These are phyloP conservation scores for Plasmopara viticola DNA, from an alignment of 352 stramenopile genomes.

Conservation along the genomic window DNA sequence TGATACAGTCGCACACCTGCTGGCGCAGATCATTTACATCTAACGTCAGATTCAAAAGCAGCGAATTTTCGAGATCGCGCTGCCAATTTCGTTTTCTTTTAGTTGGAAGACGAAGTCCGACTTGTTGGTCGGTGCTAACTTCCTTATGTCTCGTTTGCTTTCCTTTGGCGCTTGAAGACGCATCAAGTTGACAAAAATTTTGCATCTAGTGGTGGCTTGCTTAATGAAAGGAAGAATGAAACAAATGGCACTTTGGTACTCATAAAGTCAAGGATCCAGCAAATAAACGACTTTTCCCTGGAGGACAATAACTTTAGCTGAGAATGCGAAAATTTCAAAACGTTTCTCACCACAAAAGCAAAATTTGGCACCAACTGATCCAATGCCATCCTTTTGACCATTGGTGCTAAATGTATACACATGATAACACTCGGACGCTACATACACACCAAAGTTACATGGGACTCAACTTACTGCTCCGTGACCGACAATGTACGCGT, in stretches of 20 bases:
- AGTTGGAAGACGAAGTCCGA: not conserved
- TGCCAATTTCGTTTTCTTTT: constrained; percentile 1
- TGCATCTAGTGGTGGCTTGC: not conserved
- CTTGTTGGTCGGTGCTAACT: not conserved
- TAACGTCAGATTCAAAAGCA: constrained; percentile 22
- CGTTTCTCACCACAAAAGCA: too few species aligned
- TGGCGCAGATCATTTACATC: constrained; percentile 25
- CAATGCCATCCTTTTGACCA: too few species aligned
- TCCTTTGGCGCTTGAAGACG: not conserved
- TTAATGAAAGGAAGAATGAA: not conserved
- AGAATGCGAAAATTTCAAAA: too few species aligned
- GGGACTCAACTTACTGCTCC: constrained; percentile 9
- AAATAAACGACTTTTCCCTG: too few species aligned
- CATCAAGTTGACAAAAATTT: not conserved
- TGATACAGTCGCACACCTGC: constrained; percentile 23
- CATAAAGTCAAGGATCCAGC: not conserved
- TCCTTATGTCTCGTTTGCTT: not conserved
- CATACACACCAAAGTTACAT: not conserved
- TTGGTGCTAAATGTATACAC: too few species aligned
- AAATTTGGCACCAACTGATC: too few species aligned
- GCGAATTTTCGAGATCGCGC: constrained; percentile 15
- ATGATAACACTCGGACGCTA: not conserved
- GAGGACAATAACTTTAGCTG: too few species aligned
- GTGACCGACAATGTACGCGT: constrained; percentile 23
- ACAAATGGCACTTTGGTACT: not conserved